A percentile compares a stretch with the other conserved stretches of the same genome.
These are phyloP conservation scores for Fusarium fujikuroi DNA, from an alignment of 2,329 filamentous ascomycete genomes.

Conservation along the genomic window DNA sequence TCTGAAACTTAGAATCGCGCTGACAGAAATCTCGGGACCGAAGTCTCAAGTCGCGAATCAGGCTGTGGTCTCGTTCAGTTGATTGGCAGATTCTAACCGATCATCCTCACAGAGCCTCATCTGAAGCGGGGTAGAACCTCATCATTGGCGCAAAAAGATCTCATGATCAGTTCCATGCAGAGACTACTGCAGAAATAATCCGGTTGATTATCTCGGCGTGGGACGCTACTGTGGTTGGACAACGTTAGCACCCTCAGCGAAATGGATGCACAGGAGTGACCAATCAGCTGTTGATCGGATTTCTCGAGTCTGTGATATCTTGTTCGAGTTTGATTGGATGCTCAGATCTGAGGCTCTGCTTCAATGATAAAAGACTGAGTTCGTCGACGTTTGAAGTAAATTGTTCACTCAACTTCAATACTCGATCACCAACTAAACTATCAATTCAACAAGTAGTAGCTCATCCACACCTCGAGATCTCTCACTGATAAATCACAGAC, in stretches of 20 bases:
- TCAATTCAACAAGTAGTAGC: not conserved
- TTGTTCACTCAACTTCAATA: not conserved
- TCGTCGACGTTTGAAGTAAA: not conserved
- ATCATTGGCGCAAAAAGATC: not conserved
- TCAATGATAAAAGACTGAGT: not conserved
- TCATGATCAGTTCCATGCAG: not conserved
- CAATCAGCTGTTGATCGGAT: rapidly evolving
- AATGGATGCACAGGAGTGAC: too few relatives aligned
- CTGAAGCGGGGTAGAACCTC: not conserved
- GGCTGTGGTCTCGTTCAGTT: rapidly evolving
- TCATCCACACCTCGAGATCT: rapidly evolving
- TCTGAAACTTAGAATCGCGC: not conserved
- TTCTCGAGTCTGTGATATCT: not conserved
- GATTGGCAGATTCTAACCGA: not conserved
- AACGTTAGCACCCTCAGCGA: too few relatives aligned
- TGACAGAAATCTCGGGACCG: not conserved
- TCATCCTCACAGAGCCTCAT: not conserved
- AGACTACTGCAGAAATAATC: not conserved
- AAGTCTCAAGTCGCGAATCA: not conserved
- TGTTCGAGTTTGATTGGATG: not conserved
- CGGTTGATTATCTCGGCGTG: not conserved
- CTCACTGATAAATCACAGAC: not conserved
- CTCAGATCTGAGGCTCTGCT: not conserved
- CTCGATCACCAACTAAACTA: not conserved
- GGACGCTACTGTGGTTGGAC: not conserved